phyloP scores from a whole-genome alignment of 305 asterid species.

The Rubia balearica region DNA sequence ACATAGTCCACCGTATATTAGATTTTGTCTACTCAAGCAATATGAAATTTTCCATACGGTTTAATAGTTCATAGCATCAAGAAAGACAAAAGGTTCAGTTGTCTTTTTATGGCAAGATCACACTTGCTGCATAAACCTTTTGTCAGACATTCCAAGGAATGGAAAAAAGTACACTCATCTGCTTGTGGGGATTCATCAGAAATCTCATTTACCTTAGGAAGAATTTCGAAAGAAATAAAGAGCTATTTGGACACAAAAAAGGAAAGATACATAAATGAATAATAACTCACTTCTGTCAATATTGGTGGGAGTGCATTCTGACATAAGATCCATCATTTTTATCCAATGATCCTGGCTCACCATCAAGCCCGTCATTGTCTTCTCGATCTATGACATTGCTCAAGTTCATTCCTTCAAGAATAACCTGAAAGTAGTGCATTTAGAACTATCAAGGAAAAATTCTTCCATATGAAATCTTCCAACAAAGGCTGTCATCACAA shows the following conservation, averaged over 20 bases:
- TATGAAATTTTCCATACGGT: background rate
- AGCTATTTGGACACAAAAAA: background rate
- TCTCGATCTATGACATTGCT: conserved; percentile 68
- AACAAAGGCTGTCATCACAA: no score
- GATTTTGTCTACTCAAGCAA: background rate
- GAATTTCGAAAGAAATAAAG: conserved; percentile 9
- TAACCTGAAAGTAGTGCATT: conserved; percentile 37
- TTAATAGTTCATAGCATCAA: background rate
- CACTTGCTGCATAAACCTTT: background rate
- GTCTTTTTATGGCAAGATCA: background rate
- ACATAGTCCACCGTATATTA: background rate
- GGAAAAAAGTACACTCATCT: conserved; percentile 34
- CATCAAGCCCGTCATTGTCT: conserved; percentile 52
- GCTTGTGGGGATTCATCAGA: conserved; percentile 91
- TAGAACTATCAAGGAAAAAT: no score
- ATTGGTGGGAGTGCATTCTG: conserved; percentile 64
- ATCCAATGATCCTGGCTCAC: conserved; percentile 51
- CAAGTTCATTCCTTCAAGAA: conserved; percentile 95
- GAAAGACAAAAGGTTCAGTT: background rate
- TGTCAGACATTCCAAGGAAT: no score
- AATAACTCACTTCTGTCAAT: conserved; percentile 62
- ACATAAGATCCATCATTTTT: conserved; percentile 43
- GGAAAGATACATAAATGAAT: background rate
- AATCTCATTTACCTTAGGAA: conserved; percentile 70
- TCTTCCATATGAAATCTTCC: no score